Conservation (phyloP, 2,329 filamentous ascomycete species). For the Akanthomyces dipterigenus region DNA sequence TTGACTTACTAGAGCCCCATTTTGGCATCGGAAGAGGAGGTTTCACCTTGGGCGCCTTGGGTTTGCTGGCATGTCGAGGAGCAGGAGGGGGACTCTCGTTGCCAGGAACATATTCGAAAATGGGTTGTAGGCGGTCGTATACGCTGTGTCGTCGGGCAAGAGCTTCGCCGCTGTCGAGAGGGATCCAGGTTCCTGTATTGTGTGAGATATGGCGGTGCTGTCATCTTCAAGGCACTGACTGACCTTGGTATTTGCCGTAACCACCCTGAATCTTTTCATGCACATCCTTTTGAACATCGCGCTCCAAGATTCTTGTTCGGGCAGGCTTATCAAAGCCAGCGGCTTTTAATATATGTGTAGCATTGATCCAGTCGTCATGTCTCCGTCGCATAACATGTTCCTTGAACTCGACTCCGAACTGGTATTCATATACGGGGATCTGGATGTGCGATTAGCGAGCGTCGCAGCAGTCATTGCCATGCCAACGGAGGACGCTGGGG, state of each 20-base stretch:
- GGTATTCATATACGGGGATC: constrained; percentile 93
- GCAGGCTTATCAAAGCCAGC: constrained; percentile 97
- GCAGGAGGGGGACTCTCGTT: constrained; percentile 86
- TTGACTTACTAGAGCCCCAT: constrained; percentile 34
- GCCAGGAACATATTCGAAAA: constrained; percentile 84
- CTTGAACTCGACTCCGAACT: constrained; percentile 69
- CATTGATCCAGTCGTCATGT: constrained; percentile 96
- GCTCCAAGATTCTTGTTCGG: constrained; percentile 86
- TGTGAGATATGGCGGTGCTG: not conserved
- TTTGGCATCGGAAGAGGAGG: constrained; percentile 46
- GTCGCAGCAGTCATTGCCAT: not conserved
- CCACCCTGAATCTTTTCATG: constrained; percentile 98
- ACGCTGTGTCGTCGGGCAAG: constrained; percentile 85
- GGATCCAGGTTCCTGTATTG: constrained; percentile 82
- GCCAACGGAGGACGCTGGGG: not conserved
- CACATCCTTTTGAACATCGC: constrained; percentile 91
- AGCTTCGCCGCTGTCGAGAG: constrained; percentile 69
- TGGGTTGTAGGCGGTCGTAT: constrained; percentile 72
- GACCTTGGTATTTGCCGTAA: constrained; percentile 97
- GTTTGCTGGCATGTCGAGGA: constrained; percentile 84
- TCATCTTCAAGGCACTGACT: constrained; percentile 19
- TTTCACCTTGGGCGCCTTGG: constrained; percentile 59
- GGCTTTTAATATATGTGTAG: constrained; percentile 96
- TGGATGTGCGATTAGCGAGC: constrained; percentile 30
- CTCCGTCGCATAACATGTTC: constrained; percentile 94